Evolutionary conservation across 1,284 basidiomycete species (phyloP), one percentile per base, ranked within the genome.

Genomic region (Leccinum glutinopallens): DNA sequence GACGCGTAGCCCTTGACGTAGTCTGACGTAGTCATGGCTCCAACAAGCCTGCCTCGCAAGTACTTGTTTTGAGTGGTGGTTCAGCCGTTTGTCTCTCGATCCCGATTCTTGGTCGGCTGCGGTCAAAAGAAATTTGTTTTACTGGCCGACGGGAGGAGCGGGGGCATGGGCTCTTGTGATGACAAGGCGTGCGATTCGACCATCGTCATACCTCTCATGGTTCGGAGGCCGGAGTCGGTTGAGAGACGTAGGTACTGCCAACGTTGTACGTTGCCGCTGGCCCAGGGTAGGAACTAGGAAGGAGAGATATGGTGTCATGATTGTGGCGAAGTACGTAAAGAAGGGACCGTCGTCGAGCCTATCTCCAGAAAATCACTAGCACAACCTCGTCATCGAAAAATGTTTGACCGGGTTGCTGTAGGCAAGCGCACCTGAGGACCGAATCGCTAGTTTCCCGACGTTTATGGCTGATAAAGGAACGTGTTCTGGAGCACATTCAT

Each of bases 11-110:
- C 95, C 73, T 94, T n/a, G n/a, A n/a, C n/a, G n/a, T n/a, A n/a
- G n/a, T n/a, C n/a, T 95, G 65, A 97, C 94, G 75, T 98, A 97
- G 78, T 98, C 97, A 74, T 0, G 97, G 97, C 72, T 94, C 94
- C 66, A 98, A 79, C 53, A 99, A 77, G 0, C 96, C 97, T 1
- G 96, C 97, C 75, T 98, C 96, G 10, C 12, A 39, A 39, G 78
- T 97, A 98, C 78, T 98, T 98, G 72, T 93, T 96, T 69, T 93
- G 88, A 71, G 98, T 98, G 68, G 66, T 93, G 86, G 65, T 91
- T 92, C 49, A 99, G 80, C 1, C 96, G 89, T 70, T 97, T 93
- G 68, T 97, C 93, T 43, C 96, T 84, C 13, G 94, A 92, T 0
- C 96, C 96, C 12, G 91, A 87, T 57, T 93, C 93, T 74, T 98